These are phyloP conservation scores for Pseudogymnoascus sp. DNA, from an alignment of 2,329 filamentous ascomycete species.

Conservation along the genomic window DNA sequence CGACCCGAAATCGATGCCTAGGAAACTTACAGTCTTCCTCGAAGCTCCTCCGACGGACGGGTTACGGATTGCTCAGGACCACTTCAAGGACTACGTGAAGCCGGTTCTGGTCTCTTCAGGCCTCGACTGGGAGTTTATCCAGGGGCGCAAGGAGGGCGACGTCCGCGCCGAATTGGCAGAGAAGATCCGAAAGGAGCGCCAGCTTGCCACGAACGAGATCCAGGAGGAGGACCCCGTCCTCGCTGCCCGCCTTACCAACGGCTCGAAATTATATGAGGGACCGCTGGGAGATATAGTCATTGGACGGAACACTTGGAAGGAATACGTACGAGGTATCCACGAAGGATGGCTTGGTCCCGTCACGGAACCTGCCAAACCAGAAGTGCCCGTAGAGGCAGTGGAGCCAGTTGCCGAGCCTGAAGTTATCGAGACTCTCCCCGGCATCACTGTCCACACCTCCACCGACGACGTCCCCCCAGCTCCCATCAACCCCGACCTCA, in stretches of 20 bases:
- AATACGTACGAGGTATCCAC: constrained; percentile 86
- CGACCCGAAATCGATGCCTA: constrained; percentile 61
- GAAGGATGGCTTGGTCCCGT: constrained; percentile 93
- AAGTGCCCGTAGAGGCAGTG: constrained; percentile 14
- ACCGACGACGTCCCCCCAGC: constrained; percentile 20
- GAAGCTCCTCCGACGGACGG: constrained; percentile 81
- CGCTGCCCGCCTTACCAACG: constrained; percentile 54
- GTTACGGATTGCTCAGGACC: constrained; percentile 75
- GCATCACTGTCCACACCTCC: constrained; percentile 22
- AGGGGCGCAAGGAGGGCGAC: constrained; percentile 88
- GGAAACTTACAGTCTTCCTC: constrained; percentile 79
- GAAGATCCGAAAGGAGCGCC: constrained; percentile 65
- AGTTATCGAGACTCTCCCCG: constrained; percentile 20
- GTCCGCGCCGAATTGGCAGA: constrained; percentile 80
- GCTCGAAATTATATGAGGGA: constrained; percentile 63
- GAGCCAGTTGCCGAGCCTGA: constrained; percentile 19
- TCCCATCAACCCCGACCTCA: constrained; percentile 18
- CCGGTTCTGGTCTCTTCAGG: constrained; percentile 82
- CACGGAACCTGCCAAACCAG: constrained; percentile 44
- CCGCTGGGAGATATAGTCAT: constrained; percentile 78
- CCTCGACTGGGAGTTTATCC: constrained; percentile 91
- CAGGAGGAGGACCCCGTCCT: constrained; percentile 51
- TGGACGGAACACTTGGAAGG: constrained; percentile 91
- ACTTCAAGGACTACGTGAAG: constrained; percentile 94
- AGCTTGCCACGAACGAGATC: constrained; percentile 28